Conservation (phyloP, 2,329 filamentous ascomycete species). For the Daldinia sp. region DNA sequence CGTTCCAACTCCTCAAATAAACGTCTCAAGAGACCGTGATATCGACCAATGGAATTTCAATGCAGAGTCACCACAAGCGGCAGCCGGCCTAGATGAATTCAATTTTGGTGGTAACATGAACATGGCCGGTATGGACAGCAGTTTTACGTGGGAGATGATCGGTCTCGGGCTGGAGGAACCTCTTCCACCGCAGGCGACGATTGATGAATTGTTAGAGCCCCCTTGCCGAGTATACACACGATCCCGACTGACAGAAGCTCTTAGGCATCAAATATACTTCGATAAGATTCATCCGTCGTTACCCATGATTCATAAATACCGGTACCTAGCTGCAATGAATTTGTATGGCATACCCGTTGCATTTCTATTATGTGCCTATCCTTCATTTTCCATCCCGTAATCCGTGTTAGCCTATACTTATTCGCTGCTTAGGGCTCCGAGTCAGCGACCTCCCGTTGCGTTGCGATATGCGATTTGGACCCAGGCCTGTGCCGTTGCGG, state of each 20-base stretch:
- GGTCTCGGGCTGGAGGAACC: constrained; percentile 67
- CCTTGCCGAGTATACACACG: neutral
- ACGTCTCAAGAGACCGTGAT: constrained; percentile 57
- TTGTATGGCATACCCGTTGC: constrained; percentile 57
- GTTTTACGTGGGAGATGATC: constrained; percentile 82
- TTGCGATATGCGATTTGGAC: constrained; percentile 96
- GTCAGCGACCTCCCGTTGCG: constrained; percentile 84
- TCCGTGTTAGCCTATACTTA: constrained; percentile 16
- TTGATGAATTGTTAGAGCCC: constrained; percentile 78
- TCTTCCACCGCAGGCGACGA: constrained; percentile 65
- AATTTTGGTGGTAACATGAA: constrained; percentile 61
- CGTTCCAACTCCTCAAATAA: constrained; percentile 57
- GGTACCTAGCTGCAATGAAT: constrained; percentile 89
- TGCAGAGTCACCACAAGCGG: constrained; percentile 60
- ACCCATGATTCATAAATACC: constrained; percentile 88
- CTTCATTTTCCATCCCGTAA: neutral
- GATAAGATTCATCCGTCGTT: constrained; percentile 86
- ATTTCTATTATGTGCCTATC: neutral
- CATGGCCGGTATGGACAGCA: constrained; percentile 60
- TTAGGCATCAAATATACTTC: constrained; percentile 84
- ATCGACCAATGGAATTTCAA: constrained; percentile 64
- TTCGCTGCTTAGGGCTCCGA: constrained; percentile 66
- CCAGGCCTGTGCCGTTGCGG: constrained; percentile 83
- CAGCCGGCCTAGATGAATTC: constrained; percentile 63
- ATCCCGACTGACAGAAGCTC: constrained; percentile 15